Conservation (phyloP, 2,329 filamentous ascomycete species). For the Botrytis squamosa region DNA sequence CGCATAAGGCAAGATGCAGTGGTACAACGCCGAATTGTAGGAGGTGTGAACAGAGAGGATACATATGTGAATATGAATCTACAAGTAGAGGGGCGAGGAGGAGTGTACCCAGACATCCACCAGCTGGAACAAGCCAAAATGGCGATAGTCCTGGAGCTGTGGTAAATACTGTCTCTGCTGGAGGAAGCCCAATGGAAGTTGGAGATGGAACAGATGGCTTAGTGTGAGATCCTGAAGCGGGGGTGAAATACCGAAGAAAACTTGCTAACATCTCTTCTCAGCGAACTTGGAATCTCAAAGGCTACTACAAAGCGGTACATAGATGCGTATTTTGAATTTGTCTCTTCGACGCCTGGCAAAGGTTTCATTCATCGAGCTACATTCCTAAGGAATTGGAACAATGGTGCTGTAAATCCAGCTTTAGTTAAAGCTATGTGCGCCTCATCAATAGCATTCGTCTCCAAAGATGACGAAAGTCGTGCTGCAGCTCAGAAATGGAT, state of each 20-base stretch:
- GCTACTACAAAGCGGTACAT: conserved; percentile 18
- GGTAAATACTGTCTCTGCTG: conserved; percentile 1
- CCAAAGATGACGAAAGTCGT: conserved; percentile 19
- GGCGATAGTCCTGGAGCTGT: conserved; percentile 10
- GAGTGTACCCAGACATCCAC: conserved; percentile 14
- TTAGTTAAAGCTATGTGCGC: conserved; percentile 18
- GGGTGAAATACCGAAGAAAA: not conserved
- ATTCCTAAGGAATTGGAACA: conserved; percentile 21
- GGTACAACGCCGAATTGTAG: conserved; percentile 18
- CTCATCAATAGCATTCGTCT: conserved; percentile 20
- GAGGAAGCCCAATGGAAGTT: conserved; percentile 17
- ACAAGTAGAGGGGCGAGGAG: conserved; percentile 11
- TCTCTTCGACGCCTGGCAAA: conserved; percentile 21
- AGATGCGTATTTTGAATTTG: conserved; percentile 21
- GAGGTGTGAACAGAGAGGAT: conserved; percentile 19
- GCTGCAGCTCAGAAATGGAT: conserved; percentile 18
- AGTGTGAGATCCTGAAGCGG: not conserved
- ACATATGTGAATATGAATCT: conserved; percentile 21
- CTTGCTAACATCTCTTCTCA: not conserved
- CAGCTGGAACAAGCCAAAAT: conserved; percentile 5
- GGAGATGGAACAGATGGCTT: conserved; percentile 3
- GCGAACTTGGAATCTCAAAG: conserved; percentile 12
- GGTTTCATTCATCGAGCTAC: conserved; percentile 21
- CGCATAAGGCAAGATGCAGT: conserved; percentile 19
- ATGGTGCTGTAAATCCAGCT: conserved; percentile 13